Percentiles rank a stretch among this genome's conserved stretches.
Evolutionary conservation across 768 basidiomycete species (phyloP).

Genomic region (Dacryopinax primogenitus): DNA sequence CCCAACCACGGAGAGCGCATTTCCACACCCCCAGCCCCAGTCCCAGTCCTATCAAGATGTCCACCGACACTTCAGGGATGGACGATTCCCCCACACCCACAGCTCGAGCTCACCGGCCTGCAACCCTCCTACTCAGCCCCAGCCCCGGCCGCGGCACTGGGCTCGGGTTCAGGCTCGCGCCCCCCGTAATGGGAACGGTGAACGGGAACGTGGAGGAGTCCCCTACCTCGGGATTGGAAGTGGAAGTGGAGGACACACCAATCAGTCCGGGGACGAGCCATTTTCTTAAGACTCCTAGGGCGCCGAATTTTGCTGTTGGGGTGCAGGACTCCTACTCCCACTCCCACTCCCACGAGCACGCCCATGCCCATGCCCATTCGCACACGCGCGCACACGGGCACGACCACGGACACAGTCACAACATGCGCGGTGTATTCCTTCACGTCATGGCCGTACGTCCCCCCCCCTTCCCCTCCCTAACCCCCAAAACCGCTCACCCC

Average conservation of each 20-base stretch:
- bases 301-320: slow-evolving; percentile 8
- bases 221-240: background rate
- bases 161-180: background rate
- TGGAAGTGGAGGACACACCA: background rate
- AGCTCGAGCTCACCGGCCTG: slow-evolving; percentile 19
- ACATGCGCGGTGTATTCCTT: slow-evolving; percentile 89
- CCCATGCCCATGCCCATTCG: slow-evolving; percentile 17
- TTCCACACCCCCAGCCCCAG: slow-evolving; percentile 21
- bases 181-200: too few species aligned
- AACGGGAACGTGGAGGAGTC: background rate
- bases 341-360: slow-evolving; percentile 21
- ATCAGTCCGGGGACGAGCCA: slow-evolving; percentile 1
- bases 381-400: slow-evolving; percentile 13
- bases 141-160: slow-evolving; percentile 17
- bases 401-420: slow-evolving; percentile 78
- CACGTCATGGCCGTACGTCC: slow-evolving; percentile 83
- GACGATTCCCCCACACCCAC: background rate
- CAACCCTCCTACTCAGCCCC: slow-evolving; percentile 21
- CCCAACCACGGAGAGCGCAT: too few species aligned
- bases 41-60: too few species aligned
- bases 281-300: slow-evolving; percentile 5
- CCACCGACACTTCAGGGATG: background rate
- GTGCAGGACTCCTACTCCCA: too few species aligned
- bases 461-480: background rate
- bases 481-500: background rate